Base-by-base conservation (phyloP, 2,329 filamentous ascomycete species). In the Aquanectria penicillioides region DNA sequence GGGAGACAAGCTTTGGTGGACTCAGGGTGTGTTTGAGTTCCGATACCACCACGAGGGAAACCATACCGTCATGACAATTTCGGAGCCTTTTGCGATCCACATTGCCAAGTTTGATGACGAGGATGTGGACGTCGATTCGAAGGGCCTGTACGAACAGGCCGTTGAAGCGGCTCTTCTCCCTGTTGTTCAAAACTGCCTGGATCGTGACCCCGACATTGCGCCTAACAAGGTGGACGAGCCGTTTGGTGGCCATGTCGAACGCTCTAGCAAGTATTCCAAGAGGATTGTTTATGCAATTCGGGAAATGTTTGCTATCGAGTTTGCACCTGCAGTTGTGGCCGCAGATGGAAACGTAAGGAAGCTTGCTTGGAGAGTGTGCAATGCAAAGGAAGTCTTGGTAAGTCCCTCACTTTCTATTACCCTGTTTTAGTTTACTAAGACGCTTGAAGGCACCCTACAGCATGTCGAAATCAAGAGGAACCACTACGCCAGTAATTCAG, bases 1-100 rank as follows among this genome's bases (percentile, higher is more conserved):
- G 9, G 94, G 95, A 43, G 94, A 98, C 78, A 97, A 97, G 78
- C 84, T 97, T 3, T 99, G 93, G 89, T 99, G 95, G 95, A 97
- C 91, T 0, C 91, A 94, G 61, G 95, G 95, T 52, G 91, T 96
- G 3, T 99, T 97, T 71, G 95, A 99, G 72, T 96, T 99, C 80
- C 89, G 95, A 34, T 97, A 97, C 77, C 95, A 99, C 77, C 95
- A 99, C 76, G 89, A 92, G 67, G 93, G 93, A 54, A 91, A 90
- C 69, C 93, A 99, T 77, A 92, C 91, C 66, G 94, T 97, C 71
- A 95, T 99, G 91, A 88, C 93, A 15, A 91, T 98, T 60, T 97
- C 94, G 5, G 86, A 93, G 66, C 94, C 95, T 0, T 99, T 99
- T 69, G 94, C 97, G 75, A 90, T 98, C 55, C 87, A 89, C 40